Evolutionary conservation across 768 basidiomycete genomes (phyloP).

Genomic region (Pisolithus microcarpus): DNA sequence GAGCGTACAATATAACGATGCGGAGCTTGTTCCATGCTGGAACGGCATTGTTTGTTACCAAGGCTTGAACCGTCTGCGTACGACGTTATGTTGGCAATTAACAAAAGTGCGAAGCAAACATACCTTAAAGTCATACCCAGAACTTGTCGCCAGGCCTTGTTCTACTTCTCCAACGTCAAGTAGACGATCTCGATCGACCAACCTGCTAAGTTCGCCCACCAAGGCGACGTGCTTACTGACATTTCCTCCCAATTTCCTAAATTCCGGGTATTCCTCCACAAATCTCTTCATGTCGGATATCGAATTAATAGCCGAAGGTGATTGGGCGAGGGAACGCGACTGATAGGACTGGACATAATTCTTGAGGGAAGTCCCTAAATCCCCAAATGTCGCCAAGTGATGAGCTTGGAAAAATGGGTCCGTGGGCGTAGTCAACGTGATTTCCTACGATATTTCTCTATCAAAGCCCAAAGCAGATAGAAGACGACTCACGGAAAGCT

Average conservation of each 20-base stretch:
- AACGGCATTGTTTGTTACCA: constrained; percentile 61
- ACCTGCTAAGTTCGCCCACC: constrained; percentile 89
- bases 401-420: constrained; percentile 93
- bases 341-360: constrained; percentile 93
- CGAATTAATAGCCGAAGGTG: constrained; percentile 80
- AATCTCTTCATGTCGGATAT: constrained; percentile 95
- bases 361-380: constrained; percentile 86
- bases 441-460: constrained; percentile 51
- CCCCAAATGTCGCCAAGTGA: constrained; percentile 90
- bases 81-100: background rate
- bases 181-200: constrained; percentile 80
- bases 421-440: constrained; percentile 83
- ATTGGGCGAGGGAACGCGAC: constrained; percentile 67
- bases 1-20: constrained; percentile 83
- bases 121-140: constrained; percentile 85
- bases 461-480: constrained; percentile 7
- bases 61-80: constrained; percentile 69
- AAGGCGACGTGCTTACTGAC: constrained; percentile 98
- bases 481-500: constrained; percentile 60
- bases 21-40: constrained; percentile 81
- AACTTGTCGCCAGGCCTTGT: constrained; percentile 89
- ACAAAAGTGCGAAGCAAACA: constrained; percentile 13
- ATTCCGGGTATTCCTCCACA: constrained; percentile 98
- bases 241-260: constrained; percentile 91
- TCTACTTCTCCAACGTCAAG: constrained; percentile 92